Conservation (phyloP, 2,329 filamentous ascomycete genomes). For the Hyphodiscus sp. region DNA sequence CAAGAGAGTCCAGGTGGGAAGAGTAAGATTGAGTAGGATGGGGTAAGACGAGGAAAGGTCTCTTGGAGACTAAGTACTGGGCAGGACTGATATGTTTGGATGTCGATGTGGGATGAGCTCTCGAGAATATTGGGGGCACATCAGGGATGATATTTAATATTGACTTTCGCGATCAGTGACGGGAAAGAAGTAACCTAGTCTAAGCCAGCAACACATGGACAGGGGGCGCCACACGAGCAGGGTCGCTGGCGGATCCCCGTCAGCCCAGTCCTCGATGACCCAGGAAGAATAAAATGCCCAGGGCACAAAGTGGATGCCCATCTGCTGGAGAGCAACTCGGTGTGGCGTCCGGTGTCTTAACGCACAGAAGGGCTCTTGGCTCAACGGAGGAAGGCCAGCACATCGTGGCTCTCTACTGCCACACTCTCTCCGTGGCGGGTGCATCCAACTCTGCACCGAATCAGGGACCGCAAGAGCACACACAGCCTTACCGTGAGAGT, state of each 20-base stretch:
- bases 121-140: conserved; percentile 10
- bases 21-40: conserved; percentile 26
- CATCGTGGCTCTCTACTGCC: not conserved
- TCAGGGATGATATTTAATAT: not conserved
- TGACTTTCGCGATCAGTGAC: not conserved
- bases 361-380: not conserved
- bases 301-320: not conserved
- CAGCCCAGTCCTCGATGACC: not conserved
- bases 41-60: conserved; percentile 18
- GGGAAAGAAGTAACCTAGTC: not conserved
- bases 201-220: not conserved
- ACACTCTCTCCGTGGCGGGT: not conserved
- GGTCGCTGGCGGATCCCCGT: not conserved
- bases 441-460: not conserved
- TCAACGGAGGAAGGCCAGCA: not conserved
- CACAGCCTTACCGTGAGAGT: conserved; percentile 17
- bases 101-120: not conserved
- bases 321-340: not conserved
- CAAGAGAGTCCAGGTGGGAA: not conserved
- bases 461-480: conserved; percentile 6
- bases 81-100: conserved; percentile 7
- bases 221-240: not conserved
- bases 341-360: not conserved
- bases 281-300: not conserved
- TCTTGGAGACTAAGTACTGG: conserved; percentile 18